Base-by-base conservation (phyloP, 805 yeast species). In the Pichia nanzhaoensis region DNA sequence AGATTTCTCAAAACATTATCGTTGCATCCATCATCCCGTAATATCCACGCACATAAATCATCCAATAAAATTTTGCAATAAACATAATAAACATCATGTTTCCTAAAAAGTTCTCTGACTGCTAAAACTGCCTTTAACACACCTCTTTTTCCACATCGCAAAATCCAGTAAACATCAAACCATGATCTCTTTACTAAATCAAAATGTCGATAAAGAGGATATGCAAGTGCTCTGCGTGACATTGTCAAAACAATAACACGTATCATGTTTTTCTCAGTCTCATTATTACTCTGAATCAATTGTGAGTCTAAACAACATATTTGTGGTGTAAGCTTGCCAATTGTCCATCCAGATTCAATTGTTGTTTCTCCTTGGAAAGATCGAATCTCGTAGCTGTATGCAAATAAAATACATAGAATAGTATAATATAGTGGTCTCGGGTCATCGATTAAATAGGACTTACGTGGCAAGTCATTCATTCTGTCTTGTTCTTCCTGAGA, bases 261-360 rank as follows among this genome's bases (percentile, higher is more conserved):
- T 32, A 91, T 68, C 27, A 75, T 56, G 46, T 53, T 55, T 3
- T 39, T 55, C 43, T 62, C 68, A 8, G 65, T 58, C 19, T 49
- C 35, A 41, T 65, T 64, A 24, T 60, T 60, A 10, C 65, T 56
- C 46, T 57, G 61, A 14, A 74, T 58, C 22, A 84, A 52, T 51
- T 74, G 78, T 14, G 76, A 65, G 59, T 89, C 98, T 28, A 93
- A 65, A 52, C 73, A 79, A 7, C 89, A 61, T 33, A 91, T 63
- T 55, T 87, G 93, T 1, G 98, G 96, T 0, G 80, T 67, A 19
- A 93, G 55, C 53, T 84, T 89, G 1, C 99, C 99, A 4, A 93
- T 74, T 0, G 91, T 81, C 99, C 99, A 93, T 0, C 95, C 87
- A 46, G 95, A 84, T 62, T 93, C 99, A 4, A 85, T 79, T 16